Evolutionary conservation across 192 early-diverging fungal species (phyloP).

Genomic region (Coemansia sp.): DNA sequence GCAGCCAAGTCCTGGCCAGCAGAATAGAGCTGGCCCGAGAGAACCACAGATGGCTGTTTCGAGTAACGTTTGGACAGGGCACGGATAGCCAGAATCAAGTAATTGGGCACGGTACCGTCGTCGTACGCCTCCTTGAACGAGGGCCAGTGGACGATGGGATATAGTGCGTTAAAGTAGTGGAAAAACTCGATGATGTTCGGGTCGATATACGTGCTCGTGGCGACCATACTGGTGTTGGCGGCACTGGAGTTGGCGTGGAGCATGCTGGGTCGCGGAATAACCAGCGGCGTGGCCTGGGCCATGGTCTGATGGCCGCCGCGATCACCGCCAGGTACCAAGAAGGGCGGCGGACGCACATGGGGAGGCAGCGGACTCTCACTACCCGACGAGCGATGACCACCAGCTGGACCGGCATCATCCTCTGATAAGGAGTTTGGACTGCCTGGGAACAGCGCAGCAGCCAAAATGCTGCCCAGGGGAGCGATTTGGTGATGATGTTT

Average conservation of each 20-base stretch:
- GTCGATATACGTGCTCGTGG: conserved; percentile 34
- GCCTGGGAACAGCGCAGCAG: conserved; percentile 51
- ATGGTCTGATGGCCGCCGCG: conserved; percentile 56
- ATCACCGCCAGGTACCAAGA: conserved; percentile 50
- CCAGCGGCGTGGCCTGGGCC: conserved; percentile 49
- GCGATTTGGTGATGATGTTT: conserved; percentile 38
- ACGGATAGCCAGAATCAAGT: conserved; percentile 56
- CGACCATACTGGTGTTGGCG: neutral
- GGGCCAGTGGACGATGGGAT: conserved; percentile 57
- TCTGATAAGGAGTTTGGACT: conserved; percentile 47
- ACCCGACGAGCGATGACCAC: conserved; percentile 52
- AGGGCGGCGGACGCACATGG: conserved; percentile 42
- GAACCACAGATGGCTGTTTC: conserved; percentile 54
- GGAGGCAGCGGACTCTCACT: conserved; percentile 51
- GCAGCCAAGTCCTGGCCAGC: conserved; percentile 57
- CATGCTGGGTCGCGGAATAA: conserved; percentile 46
- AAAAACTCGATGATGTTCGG: conserved; percentile 57
- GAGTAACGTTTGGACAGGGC: conserved; percentile 57
- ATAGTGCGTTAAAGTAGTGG: conserved; percentile 58
- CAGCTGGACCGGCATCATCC: conserved; percentile 43
- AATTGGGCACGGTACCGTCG: conserved; percentile 57
- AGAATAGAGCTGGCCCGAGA: conserved; percentile 50
- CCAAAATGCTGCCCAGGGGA: conserved; percentile 43
- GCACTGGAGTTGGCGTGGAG: conserved; percentile 2
- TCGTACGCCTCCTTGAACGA: conserved; percentile 59